Base-by-base conservation (phyloP, 2,329 filamentous ascomycete species). In the Arthrocladium fulminans region DNA sequence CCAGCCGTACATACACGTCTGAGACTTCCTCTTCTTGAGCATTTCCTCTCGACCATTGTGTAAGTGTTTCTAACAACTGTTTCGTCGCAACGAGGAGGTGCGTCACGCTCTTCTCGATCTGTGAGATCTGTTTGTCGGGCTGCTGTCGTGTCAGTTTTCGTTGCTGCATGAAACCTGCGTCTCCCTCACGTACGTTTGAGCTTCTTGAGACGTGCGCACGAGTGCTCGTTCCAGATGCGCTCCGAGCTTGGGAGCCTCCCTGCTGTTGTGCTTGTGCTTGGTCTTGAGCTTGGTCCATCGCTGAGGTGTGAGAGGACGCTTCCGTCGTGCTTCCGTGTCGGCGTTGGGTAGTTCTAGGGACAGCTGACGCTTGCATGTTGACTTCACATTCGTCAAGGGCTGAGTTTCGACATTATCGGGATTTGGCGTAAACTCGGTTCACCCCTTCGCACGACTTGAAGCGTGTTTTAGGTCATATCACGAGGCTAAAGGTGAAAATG, bases 41-140 rank as follows among this genome's bases (percentile, higher is more conserved):
- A 60, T 86, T 83, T 53, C 86, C 84, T 49, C 90, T 86, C 51
- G 92, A 98, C 92, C 92, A 98, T 74, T 94, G 86, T 40, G 92
- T 98, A 53, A 98, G 75, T 4, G 90, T 98, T 72, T 98, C 92
- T 53, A 98, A 83, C 2, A 98, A 81, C 68, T 97, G 89, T 66
- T 98, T 98, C 27, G 92, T 98, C 29, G 92, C 92, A 57, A 98
- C 90, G 29, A 98, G 81, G 38, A 98, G 84, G 65, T 98, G 92
- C 9, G 90, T 96, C 55, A 98, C 92, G 65, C 89, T 96, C 73
- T 96, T 97, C 73, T 98, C 92, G 68, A 98, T 98, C 67, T 95
- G 90, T 45, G 90, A 96, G 57, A 98, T 77, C 58, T 87, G 74
- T 73, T 86, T 73, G 72, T 81, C 72, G 67, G 80, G 73, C 83